A percentile compares a stretch with the other conserved stretches of the same genome.
These are phyloP conservation scores for Alternaria novae-zelandiae DNA, from an alignment of 2,329 filamentous ascomycete genomes.

Conservation along the genomic window DNA sequence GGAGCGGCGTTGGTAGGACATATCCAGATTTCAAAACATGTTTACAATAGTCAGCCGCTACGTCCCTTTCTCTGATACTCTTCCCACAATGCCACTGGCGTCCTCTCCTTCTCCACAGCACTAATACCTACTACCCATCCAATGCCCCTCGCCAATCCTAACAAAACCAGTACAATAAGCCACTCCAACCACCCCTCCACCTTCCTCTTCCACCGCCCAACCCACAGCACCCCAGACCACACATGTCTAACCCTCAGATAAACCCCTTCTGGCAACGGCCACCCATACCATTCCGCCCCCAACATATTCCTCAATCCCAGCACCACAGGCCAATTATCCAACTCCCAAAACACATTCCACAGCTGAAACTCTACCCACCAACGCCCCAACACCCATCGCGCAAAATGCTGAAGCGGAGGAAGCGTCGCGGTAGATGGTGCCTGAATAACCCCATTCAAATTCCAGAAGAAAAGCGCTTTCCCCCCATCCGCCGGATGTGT, in stretches of 20 bases:
- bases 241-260: neutral
- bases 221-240: too few relatives aligned
- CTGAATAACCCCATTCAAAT: slow-evolving; percentile 52
- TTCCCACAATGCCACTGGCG: neutral
- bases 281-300: rapidly evolving
- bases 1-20: slow-evolving; percentile 33
- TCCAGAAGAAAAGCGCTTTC: slow-evolving; percentile 60
- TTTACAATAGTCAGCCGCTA: neutral
- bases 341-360: slow-evolving; percentile 33
- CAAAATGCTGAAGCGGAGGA: neutral
- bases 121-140: neutral
- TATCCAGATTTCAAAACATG: slow-evolving; percentile 4
- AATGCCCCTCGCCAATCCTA: neutral
- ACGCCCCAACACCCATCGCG: slow-evolving; percentile 5
- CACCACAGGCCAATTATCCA: slow-evolving; percentile 45
- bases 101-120: neutral
- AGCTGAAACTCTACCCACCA: slow-evolving; percentile 32
- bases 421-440: neutral
- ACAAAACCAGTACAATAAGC: neutral
- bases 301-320: slow-evolving; percentile 3
- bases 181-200: neutral
- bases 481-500: slow-evolving; percentile 55
- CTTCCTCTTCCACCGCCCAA: neutral
- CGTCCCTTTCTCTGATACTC: neutral
- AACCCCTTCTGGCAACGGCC: rapidly evolving